Percentiles rank a stretch among this genome's conserved stretches.
These are phyloP conservation scores for Xylariaceae sp. DNA, from an alignment of 2,329 filamentous ascomycete species.

Conservation along the genomic window DNA sequence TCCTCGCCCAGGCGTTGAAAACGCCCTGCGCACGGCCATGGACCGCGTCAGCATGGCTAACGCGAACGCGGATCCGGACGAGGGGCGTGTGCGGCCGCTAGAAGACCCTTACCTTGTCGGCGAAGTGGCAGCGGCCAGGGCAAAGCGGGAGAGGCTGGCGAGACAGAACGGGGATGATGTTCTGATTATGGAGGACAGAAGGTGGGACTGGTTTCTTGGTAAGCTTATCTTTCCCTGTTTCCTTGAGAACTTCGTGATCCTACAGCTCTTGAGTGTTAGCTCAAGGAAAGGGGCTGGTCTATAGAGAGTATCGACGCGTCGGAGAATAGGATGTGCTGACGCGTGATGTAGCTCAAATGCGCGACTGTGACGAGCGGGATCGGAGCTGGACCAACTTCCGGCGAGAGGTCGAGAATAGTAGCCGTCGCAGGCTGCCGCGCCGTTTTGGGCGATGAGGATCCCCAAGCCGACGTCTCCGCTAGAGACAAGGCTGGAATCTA, in stretches of 20 bases:
- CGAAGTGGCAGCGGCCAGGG: slow-evolving; percentile 56
- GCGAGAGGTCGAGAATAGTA: slow-evolving; percentile 30
- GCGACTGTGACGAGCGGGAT: slow-evolving; percentile 46
- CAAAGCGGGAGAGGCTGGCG: slow-evolving; percentile 53
- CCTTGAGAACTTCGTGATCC: neutral
- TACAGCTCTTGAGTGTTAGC: too few species aligned
- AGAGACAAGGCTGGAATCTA: too few species aligned
- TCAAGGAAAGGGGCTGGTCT: too few species aligned
- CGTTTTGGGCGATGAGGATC: slow-evolving; percentile 31
- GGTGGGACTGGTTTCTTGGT: slow-evolving; percentile 60
- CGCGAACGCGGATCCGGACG: slow-evolving; percentile 11
- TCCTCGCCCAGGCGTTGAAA: slow-evolving; percentile 14
- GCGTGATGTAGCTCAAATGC: slow-evolving; percentile 41
- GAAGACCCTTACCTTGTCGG: slow-evolving; percentile 67
- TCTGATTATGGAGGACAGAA: slow-evolving; percentile 51
- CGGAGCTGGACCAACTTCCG: slow-evolving; percentile 42
- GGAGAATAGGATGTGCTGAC: too few species aligned
- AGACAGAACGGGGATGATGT: slow-evolving; percentile 52
- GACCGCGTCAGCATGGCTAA: slow-evolving; percentile 17
- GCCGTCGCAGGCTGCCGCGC: slow-evolving; percentile 32
- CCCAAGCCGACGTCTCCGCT: too few species aligned
- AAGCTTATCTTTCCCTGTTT: slow-evolving; percentile 24
- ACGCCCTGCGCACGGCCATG: slow-evolving; percentile 21
- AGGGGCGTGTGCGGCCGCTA: slow-evolving; percentile 41
- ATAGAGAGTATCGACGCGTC: too few species aligned